A percentile compares a stretch with the other conserved stretches of the same genome.
Conservation (phyloP, 73 alveolate species). For the Uronychia binucleata region DNA sequence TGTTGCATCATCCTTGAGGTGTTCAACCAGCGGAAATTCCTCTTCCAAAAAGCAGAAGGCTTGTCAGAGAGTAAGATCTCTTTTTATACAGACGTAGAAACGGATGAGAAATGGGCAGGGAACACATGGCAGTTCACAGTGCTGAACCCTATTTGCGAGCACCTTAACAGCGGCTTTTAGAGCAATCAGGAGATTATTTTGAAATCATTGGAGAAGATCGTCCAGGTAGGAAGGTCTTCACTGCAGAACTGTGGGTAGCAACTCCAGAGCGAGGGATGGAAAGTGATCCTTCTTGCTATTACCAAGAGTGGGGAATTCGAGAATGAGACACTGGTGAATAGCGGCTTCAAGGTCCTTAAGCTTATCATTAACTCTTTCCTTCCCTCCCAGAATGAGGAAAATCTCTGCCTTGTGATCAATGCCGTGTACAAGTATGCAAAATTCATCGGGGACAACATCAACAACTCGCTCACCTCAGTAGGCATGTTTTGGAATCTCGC, state of each 20-base stretch:
- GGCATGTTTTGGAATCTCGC: slow-evolving; percentile 72
- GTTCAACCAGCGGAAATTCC: slow-evolving; percentile 20
- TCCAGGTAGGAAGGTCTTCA: background rate
- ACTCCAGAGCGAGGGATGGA: slow-evolving; percentile 48
- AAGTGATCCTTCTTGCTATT: slow-evolving; percentile 24
- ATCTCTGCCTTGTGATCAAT: slow-evolving; percentile 25
- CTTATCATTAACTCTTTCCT: slow-evolving; percentile 51
- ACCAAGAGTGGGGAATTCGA: slow-evolving; percentile 1
- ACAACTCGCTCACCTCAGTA: slow-evolving; percentile 56
- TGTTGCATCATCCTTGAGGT: slow-evolving; percentile 47
- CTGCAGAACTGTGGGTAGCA: slow-evolving; percentile 17
- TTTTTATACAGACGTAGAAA: slow-evolving; percentile 4
- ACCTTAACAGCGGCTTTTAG: background rate
- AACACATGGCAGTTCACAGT: slow-evolving; percentile 39
- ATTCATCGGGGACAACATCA: slow-evolving; percentile 49
- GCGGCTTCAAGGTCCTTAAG: slow-evolving; percentile 61
- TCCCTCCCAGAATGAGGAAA: slow-evolving; percentile 32
- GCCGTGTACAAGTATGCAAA: slow-evolving; percentile 55
- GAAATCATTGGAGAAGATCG: slow-evolving; percentile 39
- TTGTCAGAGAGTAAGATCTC: background rate
- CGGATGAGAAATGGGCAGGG: slow-evolving; percentile 54
- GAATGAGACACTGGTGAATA: background rate
- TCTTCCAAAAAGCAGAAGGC: background rate
- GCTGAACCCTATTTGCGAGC: slow-evolving; percentile 44
- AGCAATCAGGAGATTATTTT: slow-evolving; percentile 12